Conservation (phyloP, 2,329 filamentous ascomycete genomes). For the Nemania sp. region DNA sequence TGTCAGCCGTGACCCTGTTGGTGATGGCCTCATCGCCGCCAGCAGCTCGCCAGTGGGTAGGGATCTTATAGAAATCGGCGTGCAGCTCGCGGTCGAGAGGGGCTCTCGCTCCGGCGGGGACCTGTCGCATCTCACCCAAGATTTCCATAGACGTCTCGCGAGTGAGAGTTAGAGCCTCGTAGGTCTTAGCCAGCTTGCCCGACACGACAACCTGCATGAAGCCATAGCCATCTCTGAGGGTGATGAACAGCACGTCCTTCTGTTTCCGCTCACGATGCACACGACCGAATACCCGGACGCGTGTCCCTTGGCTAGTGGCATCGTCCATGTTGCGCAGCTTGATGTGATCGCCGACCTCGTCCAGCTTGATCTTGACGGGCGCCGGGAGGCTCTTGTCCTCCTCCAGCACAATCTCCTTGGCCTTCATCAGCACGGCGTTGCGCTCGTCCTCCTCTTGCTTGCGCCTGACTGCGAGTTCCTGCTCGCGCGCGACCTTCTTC, state of each 20-base stretch:
- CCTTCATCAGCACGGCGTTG: constrained; percentile 34
- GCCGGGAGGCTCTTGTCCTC: constrained; percentile 29
- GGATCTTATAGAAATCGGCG: constrained; percentile 88
- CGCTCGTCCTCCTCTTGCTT: constrained; percentile 36
- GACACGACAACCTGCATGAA: constrained; percentile 71
- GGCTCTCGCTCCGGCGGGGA: constrained; percentile 81
- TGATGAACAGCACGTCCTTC: constrained; percentile 35
- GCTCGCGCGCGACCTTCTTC: constrained; percentile 36
- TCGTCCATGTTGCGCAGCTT: constrained; percentile 28
- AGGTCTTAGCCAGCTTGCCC: constrained; percentile 85
- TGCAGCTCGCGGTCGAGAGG: constrained; percentile 89
- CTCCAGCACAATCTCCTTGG: constrained; percentile 35
- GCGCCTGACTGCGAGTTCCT: constrained; percentile 34
- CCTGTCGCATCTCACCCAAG: constrained; percentile 83
- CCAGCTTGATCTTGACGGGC: constrained; percentile 34
- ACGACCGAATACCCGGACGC: constrained; percentile 33
- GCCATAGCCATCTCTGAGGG: constrained; percentile 68
- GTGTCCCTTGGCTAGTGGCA: constrained; percentile 29
- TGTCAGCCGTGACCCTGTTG: constrained; percentile 75
- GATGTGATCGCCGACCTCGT: constrained; percentile 33
- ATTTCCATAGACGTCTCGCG: constrained; percentile 89
- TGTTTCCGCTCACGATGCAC: constrained; percentile 36
- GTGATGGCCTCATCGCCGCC: constrained; percentile 92
- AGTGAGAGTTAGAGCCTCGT: constrained; percentile 87
- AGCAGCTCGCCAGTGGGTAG: constrained; percentile 74